These are phyloP conservation scores for Adansonia gregorii DNA, from an alignment of 441 rosid genomes.

Conservation along the genomic window DNA sequence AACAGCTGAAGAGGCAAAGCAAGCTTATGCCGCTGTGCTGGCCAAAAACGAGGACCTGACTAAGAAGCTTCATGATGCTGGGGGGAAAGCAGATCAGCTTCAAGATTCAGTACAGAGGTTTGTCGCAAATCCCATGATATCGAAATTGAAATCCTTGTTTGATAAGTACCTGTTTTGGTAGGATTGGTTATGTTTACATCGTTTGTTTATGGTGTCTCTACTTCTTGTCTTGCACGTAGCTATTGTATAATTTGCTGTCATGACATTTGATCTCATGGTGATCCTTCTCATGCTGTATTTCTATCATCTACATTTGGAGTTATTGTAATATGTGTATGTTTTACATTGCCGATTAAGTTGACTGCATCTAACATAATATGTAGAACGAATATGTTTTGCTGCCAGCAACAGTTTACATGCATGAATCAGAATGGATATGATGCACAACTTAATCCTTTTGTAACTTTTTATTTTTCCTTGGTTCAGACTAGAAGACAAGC, in stretches of 20 bases:
- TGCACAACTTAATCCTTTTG: neutral
- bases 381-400: conserved; percentile 1
- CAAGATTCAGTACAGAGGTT: conserved; percentile 78
- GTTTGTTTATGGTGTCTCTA: conserved; percentile 6
- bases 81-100: conserved; percentile 56
- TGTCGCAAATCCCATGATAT: conserved; percentile 26
- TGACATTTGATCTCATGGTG: neutral
- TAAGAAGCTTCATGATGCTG: conserved; percentile 62
- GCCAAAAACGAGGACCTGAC: conserved; percentile 48
- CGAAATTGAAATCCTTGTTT: neutral
- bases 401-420: neutral
- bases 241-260: conserved; percentile 14
- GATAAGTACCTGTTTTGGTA: neutral
- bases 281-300: neutral
- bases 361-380: neutral
- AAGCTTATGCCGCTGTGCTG: conserved; percentile 41
- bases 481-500: conserved; percentile 50
- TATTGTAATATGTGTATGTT: neutral
- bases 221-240: neutral
- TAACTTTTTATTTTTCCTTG: conserved; percentile 26
- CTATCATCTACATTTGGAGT: neutral
- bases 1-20: conserved; percentile 53
- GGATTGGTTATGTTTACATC: neutral
- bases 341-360: neutral
- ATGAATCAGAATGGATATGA: conserved; percentile 7